These are phyloP conservation scores for Fraxinus pennsylvanica DNA, from an alignment of 257 asterid species.

Conservation along the genomic window DNA sequence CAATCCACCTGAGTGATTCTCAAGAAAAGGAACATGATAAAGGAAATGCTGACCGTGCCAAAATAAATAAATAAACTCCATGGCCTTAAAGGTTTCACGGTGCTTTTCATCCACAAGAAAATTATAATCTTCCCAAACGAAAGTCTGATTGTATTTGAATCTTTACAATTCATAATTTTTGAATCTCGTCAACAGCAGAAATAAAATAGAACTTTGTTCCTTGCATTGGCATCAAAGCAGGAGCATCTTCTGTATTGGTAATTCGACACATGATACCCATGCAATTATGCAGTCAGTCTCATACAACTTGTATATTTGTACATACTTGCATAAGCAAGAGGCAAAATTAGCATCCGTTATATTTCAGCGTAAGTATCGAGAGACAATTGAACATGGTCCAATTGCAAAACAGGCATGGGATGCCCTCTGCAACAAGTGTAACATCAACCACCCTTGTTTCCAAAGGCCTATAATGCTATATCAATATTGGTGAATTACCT, in stretches of 20 bases:
- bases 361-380: neutral
- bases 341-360: neutral
- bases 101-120: conserved; percentile 1
- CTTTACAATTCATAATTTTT: conserved; percentile 10
- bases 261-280: neutral
- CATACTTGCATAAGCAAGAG: neutral
- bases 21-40: neutral
- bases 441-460: too few relatives aligned
- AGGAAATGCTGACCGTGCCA: neutral
- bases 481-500: too few relatives aligned
- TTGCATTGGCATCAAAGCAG: neutral
- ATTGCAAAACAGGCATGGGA: too few relatives aligned
- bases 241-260: neutral
- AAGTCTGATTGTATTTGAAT: neutral
- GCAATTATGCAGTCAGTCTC: conserved; percentile 17
- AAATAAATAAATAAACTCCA: neutral
- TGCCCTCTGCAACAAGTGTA: too few relatives aligned
- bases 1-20: neutral
- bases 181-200: conserved; percentile 1
- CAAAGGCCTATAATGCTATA: too few relatives aligned
- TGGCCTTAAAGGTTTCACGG: neutral
- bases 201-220: neutral
- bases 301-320: neutral
- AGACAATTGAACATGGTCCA: neutral
- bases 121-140: conserved; percentile 13